Base-by-base conservation (phyloP, 768 basidiomycete species). In the Boletus rubropictus region DNA sequence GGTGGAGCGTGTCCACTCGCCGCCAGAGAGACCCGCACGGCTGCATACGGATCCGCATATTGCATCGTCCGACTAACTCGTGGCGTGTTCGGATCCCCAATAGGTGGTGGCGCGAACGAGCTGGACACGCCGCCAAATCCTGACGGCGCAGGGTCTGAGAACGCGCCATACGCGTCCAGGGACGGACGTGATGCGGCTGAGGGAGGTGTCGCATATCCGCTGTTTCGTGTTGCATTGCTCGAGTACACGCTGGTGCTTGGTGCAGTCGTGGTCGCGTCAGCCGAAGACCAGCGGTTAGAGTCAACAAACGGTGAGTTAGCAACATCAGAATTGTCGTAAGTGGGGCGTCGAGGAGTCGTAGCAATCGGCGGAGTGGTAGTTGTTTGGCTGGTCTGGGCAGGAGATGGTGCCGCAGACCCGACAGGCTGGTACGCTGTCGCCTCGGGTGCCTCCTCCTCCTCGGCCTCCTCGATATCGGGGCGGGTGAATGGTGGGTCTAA, bases 1-100 rank as follows among this genome's bases (percentile, higher is more conserved):
- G 77, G 74, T 18, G 56, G 44, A 7, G 71, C 41, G n/a, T 67
- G 52, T 44, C 56, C 58, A 20, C 46, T 62, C 50, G 61, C 50
- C 45, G 64, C 25, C 63, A 86, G 64, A 5, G 75, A 73, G 7
- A 84, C 83, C 15, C 86, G 75, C 29, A 91, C 86, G 10, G 84
- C 84, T 11, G 88, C 86, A 59, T 91, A 92, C 8, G 89, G 89
- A 59, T 92, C 85, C 20, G 89, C 89, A 58, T 91, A 89, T 63
- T 93, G 89, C 91, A 95, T 93, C 44, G 92, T 94, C 62, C 90
- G 71, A 65, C 89, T 92, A 32, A 92, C 71, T 22, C 81, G 77
- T 24, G 75, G 72, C 0, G 71, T 62, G 14, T 56, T 68, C 18
- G 57, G 44, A 7, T 66, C 63, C 10, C 47, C 49, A 9, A 66